Conservation (phyloP, 1,139 yeast species). For the Candida gigantensis region DNA sequence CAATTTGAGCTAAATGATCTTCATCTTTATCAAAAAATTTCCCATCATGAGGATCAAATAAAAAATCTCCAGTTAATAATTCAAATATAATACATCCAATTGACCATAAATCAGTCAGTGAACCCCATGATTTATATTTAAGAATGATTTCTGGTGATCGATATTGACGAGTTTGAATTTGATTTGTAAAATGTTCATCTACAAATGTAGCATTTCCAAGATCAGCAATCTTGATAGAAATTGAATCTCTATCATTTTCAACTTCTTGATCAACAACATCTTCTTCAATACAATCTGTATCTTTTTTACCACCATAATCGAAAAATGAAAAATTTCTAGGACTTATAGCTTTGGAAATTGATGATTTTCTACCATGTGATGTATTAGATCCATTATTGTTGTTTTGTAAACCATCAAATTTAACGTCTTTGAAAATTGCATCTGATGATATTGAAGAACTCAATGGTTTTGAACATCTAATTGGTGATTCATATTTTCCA, state of each 20-base stretch:
- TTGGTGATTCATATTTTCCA: conserved; percentile 25
- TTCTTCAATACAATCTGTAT: background rate
- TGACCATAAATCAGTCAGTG: conserved; percentile 83
- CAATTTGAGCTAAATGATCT: conserved; percentile 82
- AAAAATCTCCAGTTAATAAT: conserved; percentile 78
- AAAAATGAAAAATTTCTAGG: conserved; percentile 10
- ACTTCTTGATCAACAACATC: conserved; percentile 2
- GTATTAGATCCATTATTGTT: conserved; percentile 10
- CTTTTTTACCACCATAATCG: conserved; percentile 1
- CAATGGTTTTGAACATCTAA: conserved; percentile 34
- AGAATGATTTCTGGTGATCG: conserved; percentile 76
- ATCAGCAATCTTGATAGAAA: conserved; percentile 66
- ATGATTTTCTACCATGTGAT: conserved; percentile 5
- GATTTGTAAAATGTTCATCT: conserved; percentile 73
- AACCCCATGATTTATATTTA: conserved; percentile 76
- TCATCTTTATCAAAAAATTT: conserved; percentile 68
- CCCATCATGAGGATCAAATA: conserved; percentile 80
- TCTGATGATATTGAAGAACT: conserved; percentile 23
- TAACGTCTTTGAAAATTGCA: conserved; percentile 21
- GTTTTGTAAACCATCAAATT: too few species aligned
- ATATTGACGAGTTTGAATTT: conserved; percentile 85
- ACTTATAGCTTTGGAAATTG: conserved; percentile 12
- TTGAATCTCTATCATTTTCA: too few species aligned
- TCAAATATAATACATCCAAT: conserved; percentile 81
- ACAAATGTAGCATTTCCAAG: conserved; percentile 85